Evolutionary conservation across 768 basidiomycete species (phyloP), one percentile per base, ranked within the genome.

Genomic region (Psilocybe tampanensis): DNA sequence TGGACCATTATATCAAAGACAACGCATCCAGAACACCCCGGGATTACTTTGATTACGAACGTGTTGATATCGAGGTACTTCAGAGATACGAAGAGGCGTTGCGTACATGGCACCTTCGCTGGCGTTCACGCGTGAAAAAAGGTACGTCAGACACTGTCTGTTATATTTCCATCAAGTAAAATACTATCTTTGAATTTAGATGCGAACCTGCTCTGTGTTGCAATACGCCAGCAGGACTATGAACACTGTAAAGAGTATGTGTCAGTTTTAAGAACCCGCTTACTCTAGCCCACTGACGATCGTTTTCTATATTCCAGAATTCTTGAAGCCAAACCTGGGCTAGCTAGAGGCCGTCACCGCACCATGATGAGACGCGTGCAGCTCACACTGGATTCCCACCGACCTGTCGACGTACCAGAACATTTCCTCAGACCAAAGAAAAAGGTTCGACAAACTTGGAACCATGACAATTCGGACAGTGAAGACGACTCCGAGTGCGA

Each of bases 231-330:
- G 3, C 39, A 21, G 24, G 52, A 53, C 26, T 43, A 44, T 4
- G 52, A 44, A 2, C 44, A 53, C 24, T 53, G 52, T 26, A 53
- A 53, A 44, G 52, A 53, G 52, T 53, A 39, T 29, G 52, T 53
- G 23, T 11, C 9, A 4, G 29, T 29, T 4, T 29, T 4, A 29
- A 9, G 29, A 29, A 4, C 4, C 9, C 29, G 9, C 29, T 29
- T 29, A 9, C 4, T 29, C 4, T 5, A 29, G 29, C 4, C 5
- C 4, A 29, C 4, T 29, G 9, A 29, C 29, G 29, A 29, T 9
- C 9, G 5, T 4, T 4, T 29, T 29, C 4, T 29, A 29, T 29
- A n/a, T n/a, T n/a, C 29, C 29, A 29, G 29, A 9, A 29, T 29
- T 29, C 29, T 29, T 4, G 9, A 29, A 29, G 29, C 9, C 29